Evolutionary conservation across 106 monocot genomes (phyloP), one percentile per base, ranked within the genome.

Genomic region (Dioscorea alata): DNA sequence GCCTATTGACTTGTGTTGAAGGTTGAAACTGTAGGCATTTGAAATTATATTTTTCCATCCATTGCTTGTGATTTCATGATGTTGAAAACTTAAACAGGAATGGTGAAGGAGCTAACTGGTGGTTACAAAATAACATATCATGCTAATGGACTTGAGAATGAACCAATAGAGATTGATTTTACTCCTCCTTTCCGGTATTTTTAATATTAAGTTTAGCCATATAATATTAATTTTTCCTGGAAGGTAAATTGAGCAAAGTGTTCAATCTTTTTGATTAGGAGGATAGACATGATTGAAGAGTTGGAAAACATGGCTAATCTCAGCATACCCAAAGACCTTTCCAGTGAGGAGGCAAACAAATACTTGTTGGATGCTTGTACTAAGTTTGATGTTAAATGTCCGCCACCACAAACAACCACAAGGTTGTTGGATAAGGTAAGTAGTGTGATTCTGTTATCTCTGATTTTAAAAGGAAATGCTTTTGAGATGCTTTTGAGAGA

Each of bases 151-250:
- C 71, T 84, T 21, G 82, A 89, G 66, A 89, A 79, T 21, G 92
- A 92, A 51, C 96, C 91, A 15, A 79, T 96, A 63, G 92, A 96
- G 71, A 96, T 96, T 73, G 94, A 95, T 75, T 95, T 95, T 64
- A 88, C 96, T 61, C 96, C 96, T 28, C 96, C 96, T 14, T 96
- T 96, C 74, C 89, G 84, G 96, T 92, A 75, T 28, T 16, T 35
- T 65, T 24, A 17, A 50, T 13, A 25, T 31, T 33, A 31, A 12
- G 54, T 54, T 54, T 54, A 0, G 54, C 13, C 54, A 42, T 15
- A 62, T 5, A 0, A 24, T 56, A 57, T 31, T 15, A 4, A 19
- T 57, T 42, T 65, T 10, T 48, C 31, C 6, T 53, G 12, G 16
- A 56, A 56, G 48, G 60, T 16, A 32, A 28, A 51, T 71, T 34